These are phyloP conservation scores for Arthromyces matolae DNA, from an alignment of 768 basidiomycete species.

Conservation along the genomic window DNA sequence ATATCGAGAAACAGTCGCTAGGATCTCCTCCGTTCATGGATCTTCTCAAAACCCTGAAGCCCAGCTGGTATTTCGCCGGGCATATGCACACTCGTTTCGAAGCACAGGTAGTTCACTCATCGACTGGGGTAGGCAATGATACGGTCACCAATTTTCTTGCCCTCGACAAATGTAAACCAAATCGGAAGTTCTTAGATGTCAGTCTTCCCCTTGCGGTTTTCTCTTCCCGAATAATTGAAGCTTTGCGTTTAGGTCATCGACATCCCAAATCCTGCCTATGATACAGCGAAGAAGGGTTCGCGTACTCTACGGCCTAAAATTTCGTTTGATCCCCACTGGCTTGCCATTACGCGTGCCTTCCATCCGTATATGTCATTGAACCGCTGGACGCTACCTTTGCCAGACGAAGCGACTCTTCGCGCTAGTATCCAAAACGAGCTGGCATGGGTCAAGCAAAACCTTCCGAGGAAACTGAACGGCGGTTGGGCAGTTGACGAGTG, in stretches of 20 bases:
- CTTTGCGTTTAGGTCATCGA: constrained; percentile 66
- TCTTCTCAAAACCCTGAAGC: too few relatives aligned
- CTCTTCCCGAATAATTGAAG: background rate
- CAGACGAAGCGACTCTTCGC: constrained; percentile 48
- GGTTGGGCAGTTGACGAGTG: constrained; percentile 44
- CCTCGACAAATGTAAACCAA: constrained; percentile 30
- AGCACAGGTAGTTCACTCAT: too few relatives aligned
- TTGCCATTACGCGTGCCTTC: constrained; percentile 87
- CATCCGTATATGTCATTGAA: constrained; percentile 68
- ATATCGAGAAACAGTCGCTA: too few relatives aligned
- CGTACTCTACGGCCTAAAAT: constrained; percentile 33
- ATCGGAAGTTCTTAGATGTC: constrained; percentile 79
- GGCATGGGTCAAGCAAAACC: constrained; percentile 64
- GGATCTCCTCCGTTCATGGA: too few relatives aligned
- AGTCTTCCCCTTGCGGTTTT: constrained; percentile 1
- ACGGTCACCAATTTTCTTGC: too few relatives aligned
- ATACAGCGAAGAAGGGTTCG: constrained; percentile 9
- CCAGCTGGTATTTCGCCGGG: too few relatives aligned
- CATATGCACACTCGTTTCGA: too few relatives aligned
- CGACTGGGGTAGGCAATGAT: too few relatives aligned
- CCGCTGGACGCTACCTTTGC: constrained; percentile 51
- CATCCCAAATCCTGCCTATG: constrained; percentile 31
- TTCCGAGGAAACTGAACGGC: constrained; percentile 34
- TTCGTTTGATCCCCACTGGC: constrained; percentile 89
- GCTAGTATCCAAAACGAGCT: constrained; percentile 55